A percentile compares a stretch with the other conserved stretches of the same genome.
phyloP scores from a whole-genome alignment of 2,329 filamentous ascomycete species.

The Aurifilum marmelostoma region DNA sequence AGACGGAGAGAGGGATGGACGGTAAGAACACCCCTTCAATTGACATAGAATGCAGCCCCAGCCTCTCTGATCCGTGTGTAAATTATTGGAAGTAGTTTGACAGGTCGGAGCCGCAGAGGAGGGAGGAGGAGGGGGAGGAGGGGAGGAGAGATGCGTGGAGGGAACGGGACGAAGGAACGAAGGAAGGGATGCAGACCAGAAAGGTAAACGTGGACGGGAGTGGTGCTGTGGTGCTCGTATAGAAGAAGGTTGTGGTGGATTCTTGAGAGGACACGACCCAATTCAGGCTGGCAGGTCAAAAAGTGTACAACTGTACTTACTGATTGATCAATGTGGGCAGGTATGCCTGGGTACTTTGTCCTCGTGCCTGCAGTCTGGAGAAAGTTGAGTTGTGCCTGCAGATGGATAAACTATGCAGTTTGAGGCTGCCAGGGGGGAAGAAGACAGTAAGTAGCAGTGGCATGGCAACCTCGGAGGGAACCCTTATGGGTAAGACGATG shows the following conservation, averaged over 20 bases:
- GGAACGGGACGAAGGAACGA: neutral
- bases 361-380: neutral
- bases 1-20: neutral
- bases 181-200: conserved; percentile 5
- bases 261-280: too few species aligned
- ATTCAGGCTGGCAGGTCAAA: too few species aligned
- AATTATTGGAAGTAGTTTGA: neutral
- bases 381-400: neutral
- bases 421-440: neutral
- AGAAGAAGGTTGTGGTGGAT: too few species aligned
- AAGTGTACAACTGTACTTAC: too few species aligned
- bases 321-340: neutral
- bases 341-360: neutral
- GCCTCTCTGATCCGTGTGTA: neutral
- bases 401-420: neutral
- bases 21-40: neutral
- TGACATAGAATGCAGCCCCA: neutral
- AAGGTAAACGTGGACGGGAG: neutral
- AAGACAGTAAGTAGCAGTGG: neutral
- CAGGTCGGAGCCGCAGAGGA: neutral
- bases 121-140: neutral
- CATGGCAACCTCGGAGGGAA: conserved; percentile 2
- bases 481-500: neutral
- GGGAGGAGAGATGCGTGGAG: neutral
- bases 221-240: too few species aligned